phyloP scores from a whole-genome alignment of 306 rosid genomes.

The Pyrus bretschneideri region DNA sequence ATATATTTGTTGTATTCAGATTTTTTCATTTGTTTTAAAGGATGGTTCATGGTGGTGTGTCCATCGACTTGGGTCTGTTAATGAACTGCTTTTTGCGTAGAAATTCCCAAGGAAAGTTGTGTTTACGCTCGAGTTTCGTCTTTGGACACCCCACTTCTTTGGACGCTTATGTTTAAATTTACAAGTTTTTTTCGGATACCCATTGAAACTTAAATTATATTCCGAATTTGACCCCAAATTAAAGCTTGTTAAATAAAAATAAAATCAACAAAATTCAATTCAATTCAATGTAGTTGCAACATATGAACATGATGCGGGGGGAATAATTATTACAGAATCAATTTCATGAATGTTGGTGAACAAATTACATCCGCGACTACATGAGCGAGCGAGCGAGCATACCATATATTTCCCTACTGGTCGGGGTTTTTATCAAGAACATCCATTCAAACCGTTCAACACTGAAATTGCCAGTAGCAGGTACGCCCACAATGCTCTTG shows the following conservation, averaged over 20 bases:
- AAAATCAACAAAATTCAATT: neutral
- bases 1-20: conserved; percentile 38
- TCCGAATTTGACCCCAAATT: too few species aligned
- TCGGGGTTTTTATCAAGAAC: conserved; percentile 10
- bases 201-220: too few species aligned
- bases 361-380: conserved; percentile 41
- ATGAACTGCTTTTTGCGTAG: neutral
- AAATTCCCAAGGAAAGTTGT: too few species aligned
- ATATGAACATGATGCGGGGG: neutral
- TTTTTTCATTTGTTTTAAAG: conserved; percentile 36
- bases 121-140: too few species aligned
- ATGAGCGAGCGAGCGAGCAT: conserved; percentile 8
- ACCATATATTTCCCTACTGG: conserved; percentile 4
- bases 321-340: conserved; percentile 23
- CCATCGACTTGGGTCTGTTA: conserved; percentile 8
- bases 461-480: conserved; percentile 15
- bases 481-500: conserved; percentile 2
- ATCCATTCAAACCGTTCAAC: conserved; percentile 25
- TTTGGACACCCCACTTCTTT: too few species aligned
- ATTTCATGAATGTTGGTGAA: conserved; percentile 43
- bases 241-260: too few species aligned
- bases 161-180: too few species aligned
- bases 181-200: too few species aligned
- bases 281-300: neutral
- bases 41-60: conserved; percentile 1